phyloP scores from a whole-genome alignment of 2,329 filamentous ascomycete species.

The Dendrostoma leiphaemia region DNA sequence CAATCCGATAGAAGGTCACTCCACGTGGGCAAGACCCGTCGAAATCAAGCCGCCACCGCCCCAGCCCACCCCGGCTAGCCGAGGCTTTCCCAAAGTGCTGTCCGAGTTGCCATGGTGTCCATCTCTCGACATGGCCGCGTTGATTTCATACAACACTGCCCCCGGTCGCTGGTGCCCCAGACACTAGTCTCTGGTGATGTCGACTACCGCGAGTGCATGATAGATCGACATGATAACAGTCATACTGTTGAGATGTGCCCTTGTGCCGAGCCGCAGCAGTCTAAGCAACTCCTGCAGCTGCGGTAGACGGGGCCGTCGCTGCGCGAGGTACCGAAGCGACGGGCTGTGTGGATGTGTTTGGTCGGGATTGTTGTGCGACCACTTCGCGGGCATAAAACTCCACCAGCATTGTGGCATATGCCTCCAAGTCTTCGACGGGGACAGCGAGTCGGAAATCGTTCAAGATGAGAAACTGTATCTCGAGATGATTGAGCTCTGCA shows the following conservation, averaged over 20 bases:
- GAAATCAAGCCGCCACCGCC: not conserved
- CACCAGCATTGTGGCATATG: slow-evolving; percentile 96
- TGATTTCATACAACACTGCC: no score
- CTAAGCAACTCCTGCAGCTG: not conserved
- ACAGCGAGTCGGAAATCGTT: slow-evolving; percentile 96
- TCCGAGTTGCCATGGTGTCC: no score
- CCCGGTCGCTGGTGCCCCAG: no score
- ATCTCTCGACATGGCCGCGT: no score
- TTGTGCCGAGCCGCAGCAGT: no score
- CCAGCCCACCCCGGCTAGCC: no score
- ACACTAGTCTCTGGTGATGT: no score
- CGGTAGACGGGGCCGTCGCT: not conserved
- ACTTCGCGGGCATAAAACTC: slow-evolving; percentile 96
- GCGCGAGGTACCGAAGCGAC: not conserved
- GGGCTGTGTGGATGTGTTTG: not conserved
- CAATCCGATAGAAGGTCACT: not conserved
- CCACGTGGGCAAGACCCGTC: not conserved
- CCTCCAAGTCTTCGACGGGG: slow-evolving; percentile 91
- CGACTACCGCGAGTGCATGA: no score
- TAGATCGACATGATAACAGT: no score
- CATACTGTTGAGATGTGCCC: no score
- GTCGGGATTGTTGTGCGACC: slow-evolving; percentile 43
- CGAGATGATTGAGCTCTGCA: slow-evolving; percentile 90
- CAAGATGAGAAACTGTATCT: slow-evolving; percentile 90
- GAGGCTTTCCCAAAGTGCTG: no score